These are phyloP conservation scores for Colletotrichum camelliae DNA, from an alignment of 2,329 filamentous ascomycete species.

Conservation along the genomic window DNA sequence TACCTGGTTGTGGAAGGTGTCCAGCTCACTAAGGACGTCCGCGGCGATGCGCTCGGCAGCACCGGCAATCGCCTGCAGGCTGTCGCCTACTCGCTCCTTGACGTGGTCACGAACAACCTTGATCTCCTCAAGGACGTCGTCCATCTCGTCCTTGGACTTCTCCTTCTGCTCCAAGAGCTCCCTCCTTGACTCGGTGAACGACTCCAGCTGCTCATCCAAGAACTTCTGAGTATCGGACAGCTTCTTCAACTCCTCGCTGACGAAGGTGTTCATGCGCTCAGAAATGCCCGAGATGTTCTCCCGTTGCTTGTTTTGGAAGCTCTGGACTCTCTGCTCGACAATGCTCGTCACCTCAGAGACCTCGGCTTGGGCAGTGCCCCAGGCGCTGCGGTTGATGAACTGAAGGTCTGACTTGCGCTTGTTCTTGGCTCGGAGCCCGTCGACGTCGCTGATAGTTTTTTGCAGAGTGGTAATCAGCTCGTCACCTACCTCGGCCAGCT, in stretches of 20 bases:
- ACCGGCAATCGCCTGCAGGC: constrained; percentile 79
- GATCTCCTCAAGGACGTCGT: constrained; percentile 89
- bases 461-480: constrained; percentile 80
- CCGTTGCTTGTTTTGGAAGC: constrained; percentile 76
- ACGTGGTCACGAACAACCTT: constrained; percentile 88
- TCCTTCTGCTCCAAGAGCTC: constrained; percentile 72
- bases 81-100: constrained; percentile 84
- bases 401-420: constrained; percentile 86
- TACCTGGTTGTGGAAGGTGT: constrained; percentile 76
- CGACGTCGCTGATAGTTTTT: constrained; percentile 80
- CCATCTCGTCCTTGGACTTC: constrained; percentile 82
- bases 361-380: constrained; percentile 77
- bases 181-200: constrained; percentile 71
- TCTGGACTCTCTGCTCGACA: constrained; percentile 76
- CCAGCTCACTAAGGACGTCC: constrained; percentile 86
- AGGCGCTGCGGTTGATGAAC: constrained; percentile 76
- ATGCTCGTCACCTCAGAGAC: constrained; percentile 78
- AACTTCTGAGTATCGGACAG: constrained; percentile 73
- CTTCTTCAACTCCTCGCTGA: constrained; percentile 75
- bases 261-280: constrained; percentile 76
- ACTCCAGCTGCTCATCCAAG: constrained; percentile 70
- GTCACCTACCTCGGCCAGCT: constrained; percentile 75
- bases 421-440: constrained; percentile 84
- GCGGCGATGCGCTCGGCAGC: constrained; percentile 89
- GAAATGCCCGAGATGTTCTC: constrained; percentile 72